These are phyloP conservation scores for Clonostachys sp. DNA, from an alignment of 2,329 filamentous ascomycete species.

Conservation along the genomic window DNA sequence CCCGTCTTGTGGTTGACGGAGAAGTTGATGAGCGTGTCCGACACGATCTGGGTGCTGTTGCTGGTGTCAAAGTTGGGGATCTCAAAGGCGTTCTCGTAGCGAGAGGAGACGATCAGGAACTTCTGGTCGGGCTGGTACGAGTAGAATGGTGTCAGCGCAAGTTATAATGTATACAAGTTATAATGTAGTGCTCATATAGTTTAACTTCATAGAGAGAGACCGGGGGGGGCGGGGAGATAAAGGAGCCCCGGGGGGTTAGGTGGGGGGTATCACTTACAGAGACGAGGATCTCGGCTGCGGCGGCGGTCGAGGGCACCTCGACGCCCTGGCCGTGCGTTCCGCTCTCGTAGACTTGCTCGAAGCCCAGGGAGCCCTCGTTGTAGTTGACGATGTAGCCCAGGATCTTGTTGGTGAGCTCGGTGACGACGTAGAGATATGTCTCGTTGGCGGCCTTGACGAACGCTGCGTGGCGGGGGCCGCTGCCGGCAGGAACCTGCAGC, in stretches of 20 bases:
- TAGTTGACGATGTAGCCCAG: conserved; percentile 54
- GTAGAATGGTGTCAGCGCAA: neutral
- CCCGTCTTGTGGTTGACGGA: conserved; percentile 49
- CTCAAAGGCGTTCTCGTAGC: conserved; percentile 52
- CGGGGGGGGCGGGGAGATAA: neutral
- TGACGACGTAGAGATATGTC: conserved; percentile 55
- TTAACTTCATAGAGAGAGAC: neutral
- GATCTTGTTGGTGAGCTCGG: conserved; percentile 55
- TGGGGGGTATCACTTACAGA: conserved; percentile 43
- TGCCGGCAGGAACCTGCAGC: conserved; percentile 40
- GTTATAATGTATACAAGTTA: neutral
- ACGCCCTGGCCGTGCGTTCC: conserved; percentile 40
- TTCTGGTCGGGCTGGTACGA: conserved; percentile 47
- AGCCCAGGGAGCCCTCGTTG: conserved; percentile 29
- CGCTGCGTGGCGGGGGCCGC: conserved; percentile 61
- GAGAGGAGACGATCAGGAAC: conserved; percentile 65
- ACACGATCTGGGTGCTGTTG: conserved; percentile 40
- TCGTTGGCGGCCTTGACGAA: conserved; percentile 43
- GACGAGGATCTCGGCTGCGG: conserved; percentile 51
- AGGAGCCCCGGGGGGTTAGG: neutral
- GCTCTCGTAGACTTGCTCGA: conserved; percentile 40
- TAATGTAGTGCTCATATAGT: neutral
- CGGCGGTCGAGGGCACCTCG: conserved; percentile 31
- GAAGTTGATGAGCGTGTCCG: conserved; percentile 63
- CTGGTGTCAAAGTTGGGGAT: conserved; percentile 36